Percentiles rank a stretch among this genome's conserved stretches.
Conservation (phyloP, 2,329 filamentous ascomycete species). For the Colletotrichum spaethianum region DNA sequence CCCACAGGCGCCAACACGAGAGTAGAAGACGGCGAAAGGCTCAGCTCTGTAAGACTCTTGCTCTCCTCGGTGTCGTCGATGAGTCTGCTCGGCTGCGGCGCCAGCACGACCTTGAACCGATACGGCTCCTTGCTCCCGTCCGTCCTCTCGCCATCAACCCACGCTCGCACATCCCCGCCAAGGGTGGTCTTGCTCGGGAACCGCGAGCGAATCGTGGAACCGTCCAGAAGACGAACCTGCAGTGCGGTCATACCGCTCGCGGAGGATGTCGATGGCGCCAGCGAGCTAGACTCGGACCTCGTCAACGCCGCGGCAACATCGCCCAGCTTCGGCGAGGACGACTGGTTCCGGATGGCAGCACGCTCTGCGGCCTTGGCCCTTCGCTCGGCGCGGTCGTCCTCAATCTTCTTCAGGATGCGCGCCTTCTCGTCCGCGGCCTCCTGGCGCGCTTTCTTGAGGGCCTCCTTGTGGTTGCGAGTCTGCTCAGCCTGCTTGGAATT, state of each 20-base stretch:
- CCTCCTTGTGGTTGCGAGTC: constrained; percentile 64
- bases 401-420: constrained; percentile 81
- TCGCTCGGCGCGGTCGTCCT: constrained; percentile 81
- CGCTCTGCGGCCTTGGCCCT: constrained; percentile 68
- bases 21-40: constrained; percentile 83
- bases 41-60: constrained; percentile 76
- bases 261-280: constrained; percentile 46
- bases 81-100: constrained; percentile 81
- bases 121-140: constrained; percentile 75
- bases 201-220: constrained; percentile 80
- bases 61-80: constrained; percentile 84
- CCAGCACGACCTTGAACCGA: constrained; percentile 86
- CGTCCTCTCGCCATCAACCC: constrained; percentile 77
- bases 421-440: constrained; percentile 78
- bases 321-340: constrained; percentile 47
- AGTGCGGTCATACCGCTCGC: constrained; percentile 64
- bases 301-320: constrained; percentile 50
- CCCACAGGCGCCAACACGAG: constrained; percentile 83
- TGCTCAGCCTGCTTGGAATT: constrained; percentile 48
- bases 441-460: constrained; percentile 74
- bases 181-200: constrained; percentile 77
- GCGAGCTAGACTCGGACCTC: constrained; percentile 51
- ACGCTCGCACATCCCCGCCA: constrained; percentile 76
- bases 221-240: constrained; percentile 88
- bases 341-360: constrained; percentile 55